These are phyloP conservation scores for Ophiostoma triangulosporum DNA, from an alignment of 2,329 filamentous ascomycete species.

Conservation along the genomic window DNA sequence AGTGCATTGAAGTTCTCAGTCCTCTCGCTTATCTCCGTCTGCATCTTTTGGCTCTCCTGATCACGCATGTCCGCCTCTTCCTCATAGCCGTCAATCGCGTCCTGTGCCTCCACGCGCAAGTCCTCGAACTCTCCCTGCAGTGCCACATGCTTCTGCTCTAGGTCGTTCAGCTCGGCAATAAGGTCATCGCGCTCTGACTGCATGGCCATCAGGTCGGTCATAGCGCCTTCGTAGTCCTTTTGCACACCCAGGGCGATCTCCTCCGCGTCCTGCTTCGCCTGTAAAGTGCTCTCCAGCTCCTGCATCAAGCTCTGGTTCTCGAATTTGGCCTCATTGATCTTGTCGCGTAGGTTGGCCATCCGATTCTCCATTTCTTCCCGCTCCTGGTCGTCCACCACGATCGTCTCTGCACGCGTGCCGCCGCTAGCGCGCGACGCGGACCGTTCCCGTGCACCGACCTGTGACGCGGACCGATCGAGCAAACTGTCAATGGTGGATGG, in stretches of 20 bases:
- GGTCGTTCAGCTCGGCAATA: conserved; percentile 32
- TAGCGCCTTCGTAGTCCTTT: conserved; percentile 57
- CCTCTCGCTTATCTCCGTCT: conserved; percentile 58
- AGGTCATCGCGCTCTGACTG: conserved; percentile 72
- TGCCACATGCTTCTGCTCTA: conserved; percentile 22
- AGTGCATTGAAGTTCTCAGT: conserved; percentile 83
- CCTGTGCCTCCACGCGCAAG: conserved; percentile 48
- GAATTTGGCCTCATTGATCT: conserved; percentile 72
- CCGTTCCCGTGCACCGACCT: conserved; percentile 55
- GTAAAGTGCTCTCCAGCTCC: conserved; percentile 63
- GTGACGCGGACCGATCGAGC: conserved; percentile 84
- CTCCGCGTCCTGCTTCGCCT: conserved; percentile 47
- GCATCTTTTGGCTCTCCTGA: conserved; percentile 55
- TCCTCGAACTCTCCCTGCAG: conserved; percentile 49
- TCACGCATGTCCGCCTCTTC: conserved; percentile 60
- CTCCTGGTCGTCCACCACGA: conserved; percentile 53
- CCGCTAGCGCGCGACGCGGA: conserved; percentile 63
- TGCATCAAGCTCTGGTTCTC: conserved; percentile 78
- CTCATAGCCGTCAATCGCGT: conserved; percentile 53
- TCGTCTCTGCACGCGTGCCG: conserved; percentile 45
- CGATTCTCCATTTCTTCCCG: conserved; percentile 78
- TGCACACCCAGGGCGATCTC: conserved; percentile 50
- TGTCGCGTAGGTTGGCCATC: conserved; percentile 72
- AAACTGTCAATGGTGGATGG: conserved; percentile 72
- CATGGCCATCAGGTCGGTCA: conserved; percentile 66